Conservation (phyloP, 768 basidiomycete genomes). For the Dacryopinax spathularia region DNA sequence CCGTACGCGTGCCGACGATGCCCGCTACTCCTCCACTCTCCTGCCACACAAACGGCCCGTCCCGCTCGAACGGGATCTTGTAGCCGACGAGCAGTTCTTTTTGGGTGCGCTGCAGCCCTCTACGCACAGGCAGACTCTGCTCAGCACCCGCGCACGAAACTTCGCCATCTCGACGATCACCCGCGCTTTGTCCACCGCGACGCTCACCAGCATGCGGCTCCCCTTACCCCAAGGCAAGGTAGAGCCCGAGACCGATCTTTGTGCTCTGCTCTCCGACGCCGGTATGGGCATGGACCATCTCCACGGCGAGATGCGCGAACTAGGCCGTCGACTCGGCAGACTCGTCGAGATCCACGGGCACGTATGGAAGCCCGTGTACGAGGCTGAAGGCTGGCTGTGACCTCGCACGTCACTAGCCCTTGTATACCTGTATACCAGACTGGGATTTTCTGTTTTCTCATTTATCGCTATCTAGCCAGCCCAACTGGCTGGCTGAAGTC, state of each 20-base stretch:
- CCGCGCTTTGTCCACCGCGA: not conserved
- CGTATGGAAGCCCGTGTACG: conserved; percentile 2
- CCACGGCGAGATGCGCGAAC: not conserved
- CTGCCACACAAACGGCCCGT: not conserved
- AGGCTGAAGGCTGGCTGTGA: conserved; percentile 4
- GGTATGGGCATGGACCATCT: conserved; percentile 1
- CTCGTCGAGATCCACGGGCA: conserved; percentile 1
- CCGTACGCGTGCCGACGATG: not conserved
- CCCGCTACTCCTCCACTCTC: not conserved
- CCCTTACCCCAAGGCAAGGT: not conserved
- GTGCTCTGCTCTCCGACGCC: not conserved
- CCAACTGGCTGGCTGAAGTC: not conserved
- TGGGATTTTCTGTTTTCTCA: not conserved
- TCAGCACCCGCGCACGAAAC: not conserved
- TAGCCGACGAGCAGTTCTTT: not conserved
- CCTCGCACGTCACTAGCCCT: conserved; percentile 3
- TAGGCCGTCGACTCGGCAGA: not conserved
- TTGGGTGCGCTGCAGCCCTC: not conserved
- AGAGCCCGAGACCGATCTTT: not conserved
- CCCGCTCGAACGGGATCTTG: not conserved
- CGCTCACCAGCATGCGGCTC: not conserved
- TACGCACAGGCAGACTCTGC: not conserved
- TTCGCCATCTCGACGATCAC: not conserved
- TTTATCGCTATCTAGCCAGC: not conserved
- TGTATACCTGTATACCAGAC: conserved; percentile 4